Evolutionary conservation across 176 grass and related monocot species (phyloP), one percentile per base, ranked within the genome.

Genomic region (Aegilops bicornis): DNA sequence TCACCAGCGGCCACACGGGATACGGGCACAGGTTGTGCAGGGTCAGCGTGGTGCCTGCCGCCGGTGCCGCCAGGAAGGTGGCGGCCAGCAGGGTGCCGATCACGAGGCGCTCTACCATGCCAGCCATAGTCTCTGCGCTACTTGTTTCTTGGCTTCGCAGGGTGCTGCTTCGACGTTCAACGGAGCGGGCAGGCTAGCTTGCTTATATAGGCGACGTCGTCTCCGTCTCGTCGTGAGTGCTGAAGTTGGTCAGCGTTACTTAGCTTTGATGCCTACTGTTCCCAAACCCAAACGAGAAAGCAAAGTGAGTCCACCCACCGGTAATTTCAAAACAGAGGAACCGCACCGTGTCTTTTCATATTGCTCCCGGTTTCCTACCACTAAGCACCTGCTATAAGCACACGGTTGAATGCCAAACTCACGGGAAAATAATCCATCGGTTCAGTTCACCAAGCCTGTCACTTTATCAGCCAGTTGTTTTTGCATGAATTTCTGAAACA

Each of bases 21-120:
- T 75, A 84, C 8, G 82, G 33, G 16, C 82, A 84, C 9, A 84
- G 69, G 82, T 84, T 84, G 54, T 75, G 82, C 14, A 84, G 33
- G 0, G 69, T 84, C 48, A 84, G 82, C 69, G 5, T 74, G 35
- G 24, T 7, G n/a, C 36, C 10, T 7, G 33, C 22, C 47, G 50
- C 13, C 50, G 68, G 6, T 56, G 48, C 47, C 13, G 23, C 9
- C 40, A 33, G 12, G 7, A 58, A 23, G 81, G 2, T 12, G 80
- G 25, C 27, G 20, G n/a, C 31, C 29, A 82, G 15, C 27, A 82
- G 16, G 30, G 5, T 13, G 64, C 42, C 31, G 31, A 79, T 29
- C 5, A 14, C 40, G 42, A 54, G 42, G 27, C 19, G 80, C 43
- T 52, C 12, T 3, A 3, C 10, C 61, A 66, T 81, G 79, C 24